Evolutionary conservation across 345 rosid species (phyloP).

Genomic region (Draba incana): DNA sequence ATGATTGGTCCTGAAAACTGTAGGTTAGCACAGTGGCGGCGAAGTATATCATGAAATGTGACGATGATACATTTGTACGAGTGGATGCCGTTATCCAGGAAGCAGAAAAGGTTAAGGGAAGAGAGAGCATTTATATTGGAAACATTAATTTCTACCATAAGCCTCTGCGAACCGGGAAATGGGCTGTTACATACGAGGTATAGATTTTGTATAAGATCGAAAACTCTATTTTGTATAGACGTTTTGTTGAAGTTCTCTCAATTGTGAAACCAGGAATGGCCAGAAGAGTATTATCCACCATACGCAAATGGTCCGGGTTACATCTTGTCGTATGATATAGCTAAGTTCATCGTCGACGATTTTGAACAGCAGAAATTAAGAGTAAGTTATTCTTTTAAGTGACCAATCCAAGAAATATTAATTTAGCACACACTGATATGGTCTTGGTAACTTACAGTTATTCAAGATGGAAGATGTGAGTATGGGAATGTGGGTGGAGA

Average conservation of each 20-base stretch:
- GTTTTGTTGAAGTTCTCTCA: neutral
- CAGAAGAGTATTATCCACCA: constrained; percentile 95
- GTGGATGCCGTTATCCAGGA: constrained; percentile 77
- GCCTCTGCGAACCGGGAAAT: constrained; percentile 90
- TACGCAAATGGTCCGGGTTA: constrained; percentile 99
- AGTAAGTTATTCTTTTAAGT: constrained; percentile 47
- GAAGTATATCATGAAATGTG: constrained; percentile 84
- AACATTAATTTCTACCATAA: constrained; percentile 90
- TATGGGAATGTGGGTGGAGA: constrained; percentile 99
- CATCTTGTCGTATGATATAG: constrained; percentile 78
- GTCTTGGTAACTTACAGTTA: constrained; percentile 51
- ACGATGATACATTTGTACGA: constrained; percentile 92
- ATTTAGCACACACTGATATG: neutral
- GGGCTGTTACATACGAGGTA: constrained; percentile 99
- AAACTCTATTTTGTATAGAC: neutral
- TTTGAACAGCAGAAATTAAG: constrained; percentile 75
- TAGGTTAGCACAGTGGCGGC: constrained; percentile 50
- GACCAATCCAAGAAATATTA: neutral
- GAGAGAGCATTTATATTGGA: constrained; percentile 76
- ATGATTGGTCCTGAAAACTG: neutral
- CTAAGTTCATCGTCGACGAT: constrained; percentile 68
- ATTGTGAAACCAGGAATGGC: constrained; percentile 78
- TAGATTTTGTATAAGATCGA: neutral
- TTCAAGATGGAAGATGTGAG: constrained; percentile 99
- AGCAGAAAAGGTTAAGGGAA: constrained; percentile 64